A percentile compares a stretch with the other conserved stretches of the same genome.
Evolutionary conservation across 768 basidiomycete species (phyloP).

Genomic region (Xerocomus brunneocitrinus): DNA sequence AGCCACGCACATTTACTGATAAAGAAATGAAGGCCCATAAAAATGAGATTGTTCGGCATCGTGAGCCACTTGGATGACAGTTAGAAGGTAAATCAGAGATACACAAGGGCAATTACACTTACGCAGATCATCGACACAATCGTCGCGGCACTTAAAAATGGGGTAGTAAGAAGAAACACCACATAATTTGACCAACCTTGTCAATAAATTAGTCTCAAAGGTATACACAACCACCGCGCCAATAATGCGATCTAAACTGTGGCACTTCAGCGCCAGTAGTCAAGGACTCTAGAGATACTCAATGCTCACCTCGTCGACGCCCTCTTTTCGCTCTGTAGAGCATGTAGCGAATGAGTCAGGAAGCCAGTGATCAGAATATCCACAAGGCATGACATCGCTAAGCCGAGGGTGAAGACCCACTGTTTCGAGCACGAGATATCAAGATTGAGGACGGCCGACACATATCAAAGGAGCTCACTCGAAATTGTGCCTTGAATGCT

Average conservation of each 20-base stretch:
- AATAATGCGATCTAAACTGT: conserved; percentile 45
- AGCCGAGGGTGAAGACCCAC: conserved; percentile 51
- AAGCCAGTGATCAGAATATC: conserved; percentile 47
- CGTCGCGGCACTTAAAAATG: conserved; percentile 34
- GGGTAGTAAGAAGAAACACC: neutral
- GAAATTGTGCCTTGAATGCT: conserved; percentile 22
- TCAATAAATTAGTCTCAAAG: conserved; percentile 49
- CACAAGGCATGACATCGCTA: conserved; percentile 44
- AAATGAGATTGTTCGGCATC: conserved; percentile 45
- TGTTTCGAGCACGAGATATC: conserved; percentile 15
- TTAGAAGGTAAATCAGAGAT: neutral
- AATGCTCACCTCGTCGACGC: conserved; percentile 34
- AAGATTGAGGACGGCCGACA: neutral
- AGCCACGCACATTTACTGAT: conserved; percentile 44
- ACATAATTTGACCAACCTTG: conserved; percentile 31
- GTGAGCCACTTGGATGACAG: conserved; percentile 36
- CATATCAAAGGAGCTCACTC: conserved; percentile 6
- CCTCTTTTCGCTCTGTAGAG: conserved; percentile 37
- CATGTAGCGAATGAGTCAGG: conserved; percentile 41
- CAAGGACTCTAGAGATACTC: neutral
- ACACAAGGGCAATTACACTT: conserved; percentile 7
- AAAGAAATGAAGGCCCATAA: conserved; percentile 50
- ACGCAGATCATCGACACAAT: conserved; percentile 42
- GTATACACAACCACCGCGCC: conserved; percentile 47
- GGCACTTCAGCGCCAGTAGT: neutral